Conservation (phyloP, 2,329 filamentous ascomycete species). For the Plenodomus biglobosus region DNA sequence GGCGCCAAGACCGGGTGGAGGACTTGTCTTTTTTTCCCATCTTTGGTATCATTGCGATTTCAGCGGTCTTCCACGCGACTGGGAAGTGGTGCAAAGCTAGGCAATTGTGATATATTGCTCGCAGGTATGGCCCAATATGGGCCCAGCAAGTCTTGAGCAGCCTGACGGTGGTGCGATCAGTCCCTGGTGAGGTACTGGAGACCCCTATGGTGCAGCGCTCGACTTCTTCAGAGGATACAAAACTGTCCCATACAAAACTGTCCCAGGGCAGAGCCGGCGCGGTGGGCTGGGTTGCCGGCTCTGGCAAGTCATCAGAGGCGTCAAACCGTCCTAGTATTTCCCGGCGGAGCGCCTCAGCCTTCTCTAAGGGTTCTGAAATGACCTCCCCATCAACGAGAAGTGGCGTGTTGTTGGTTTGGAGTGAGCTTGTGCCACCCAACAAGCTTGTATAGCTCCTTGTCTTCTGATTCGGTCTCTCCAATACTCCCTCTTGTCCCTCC, state of each 20-base stretch:
- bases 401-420: neutral
- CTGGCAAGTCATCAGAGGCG: neutral
- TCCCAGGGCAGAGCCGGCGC: neutral
- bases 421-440: slow-evolving; percentile 6
- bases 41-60: slow-evolving; percentile 11
- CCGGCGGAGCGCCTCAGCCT: slow-evolving; percentile 2
- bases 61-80: neutral
- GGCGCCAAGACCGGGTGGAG: slow-evolving; percentile 1
- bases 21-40: slow-evolving; percentile 4
- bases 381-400: neutral
- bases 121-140: neutral
- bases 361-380: slow-evolving; percentile 1
- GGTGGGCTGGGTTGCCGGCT: neutral
- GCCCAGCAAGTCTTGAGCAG: slow-evolving; percentile 3
- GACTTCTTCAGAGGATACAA: slow-evolving; percentile 2
- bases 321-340: slow-evolving; percentile 3
- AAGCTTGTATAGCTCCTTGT: slow-evolving; percentile 2
- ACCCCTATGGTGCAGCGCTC: slow-evolving; percentile 1
- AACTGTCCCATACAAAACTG: slow-evolving; percentile 1
- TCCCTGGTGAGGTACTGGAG: slow-evolving; percentile 1
- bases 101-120: slow-evolving; percentile 3
- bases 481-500: slow-evolving; percentile 3
- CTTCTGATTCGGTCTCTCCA: neutral
- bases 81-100: slow-evolving; percentile 5
- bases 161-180: neutral